Evolutionary conservation across 768 basidiomycete species (phyloP).

Genomic region (Pleurotus sapidus): DNA sequence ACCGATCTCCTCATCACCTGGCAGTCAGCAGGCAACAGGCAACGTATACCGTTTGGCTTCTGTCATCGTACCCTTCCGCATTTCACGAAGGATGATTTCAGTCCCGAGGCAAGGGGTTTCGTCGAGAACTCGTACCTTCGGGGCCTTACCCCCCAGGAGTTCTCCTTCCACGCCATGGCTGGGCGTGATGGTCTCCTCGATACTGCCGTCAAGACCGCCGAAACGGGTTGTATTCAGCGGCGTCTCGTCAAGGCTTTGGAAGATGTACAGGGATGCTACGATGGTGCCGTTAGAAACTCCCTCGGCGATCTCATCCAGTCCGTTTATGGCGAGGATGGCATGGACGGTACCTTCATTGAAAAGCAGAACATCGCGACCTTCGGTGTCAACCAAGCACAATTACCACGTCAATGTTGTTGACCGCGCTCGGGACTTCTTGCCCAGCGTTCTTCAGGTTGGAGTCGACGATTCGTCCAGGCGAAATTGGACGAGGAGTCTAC

Average conservation of each 20-base stretch:
- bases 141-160: conserved; percentile 95
- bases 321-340: conserved; percentile 96
- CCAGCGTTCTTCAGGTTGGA: conserved; percentile 78
- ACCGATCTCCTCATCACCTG: too few relatives aligned
- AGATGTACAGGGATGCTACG: conserved; percentile 96
- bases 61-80: conserved; percentile 94
- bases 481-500: conserved; percentile 68
- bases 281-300: conserved; percentile 97
- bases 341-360: conserved; percentile 97
- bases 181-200: conserved; percentile 98
- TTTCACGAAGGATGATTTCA: conserved; percentile 98
- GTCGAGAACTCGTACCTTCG: conserved; percentile 97
- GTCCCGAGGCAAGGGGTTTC: conserved; percentile 98
- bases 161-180: conserved; percentile 99
- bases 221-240: too few relatives aligned
- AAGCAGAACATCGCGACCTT: conserved; percentile 91
- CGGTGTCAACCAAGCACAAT: conserved; percentile 73
- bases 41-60: conserved; percentile 99
- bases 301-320: conserved; percentile 95
- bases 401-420: conserved; percentile 93
- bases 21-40: too few relatives aligned
- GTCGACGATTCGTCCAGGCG: conserved; percentile 78
- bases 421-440: conserved; percentile 70
- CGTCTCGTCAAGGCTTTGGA: too few relatives aligned
- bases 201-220: too few relatives aligned